Base-by-base conservation (phyloP, 305 asterid species). In the Ilex paraguariensis region DNA sequence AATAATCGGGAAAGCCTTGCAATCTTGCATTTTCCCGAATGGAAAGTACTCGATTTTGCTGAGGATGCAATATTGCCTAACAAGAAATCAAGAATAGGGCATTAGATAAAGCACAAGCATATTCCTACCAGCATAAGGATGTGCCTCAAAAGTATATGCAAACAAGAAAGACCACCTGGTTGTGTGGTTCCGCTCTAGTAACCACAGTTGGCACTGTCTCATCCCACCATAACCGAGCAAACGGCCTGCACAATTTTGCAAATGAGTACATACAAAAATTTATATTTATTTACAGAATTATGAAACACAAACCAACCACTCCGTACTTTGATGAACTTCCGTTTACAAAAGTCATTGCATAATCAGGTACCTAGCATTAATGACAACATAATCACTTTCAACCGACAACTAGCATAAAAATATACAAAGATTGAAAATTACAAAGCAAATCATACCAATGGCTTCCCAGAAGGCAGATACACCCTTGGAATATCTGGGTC, bases 171-270 rank as follows among this genome's bases (percentile, higher is more conserved):
- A 44, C 8, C 53, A 71, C 83, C 73, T 78, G 84, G 42, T 79
- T 79, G 45, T 79, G 84, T 3, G 84, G 84, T 9, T 79, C 75
- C 0, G 84, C 81, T 17, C 79, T 63, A 3, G 94, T 84, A 13
- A 87, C 85, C 51, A 93, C 98, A 0, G 98, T 93, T 0, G 96
- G 87, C 13, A 93, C 95, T 6, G 86, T 93, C 60, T 87, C 87
- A 16, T 93, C 95, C 91, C 94, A 93, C 97, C 98, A 93, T 48
- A 93, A 54, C 6, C 98, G 87, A 3, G 90, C 88, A 79, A 93
- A 93, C 7, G 98, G 98, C 70, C 98, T 92, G 70, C 71, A 80
- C 14, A 17, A 16, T 48, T 0, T 2, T 49, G 79, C 50, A 49
- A 10, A 10, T 58, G n/a, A 70, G 59, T 21, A 64, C 30, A 39